Conservation (phyloP, 202 grass and related monocot species). For the Setaria viridis region DNA sequence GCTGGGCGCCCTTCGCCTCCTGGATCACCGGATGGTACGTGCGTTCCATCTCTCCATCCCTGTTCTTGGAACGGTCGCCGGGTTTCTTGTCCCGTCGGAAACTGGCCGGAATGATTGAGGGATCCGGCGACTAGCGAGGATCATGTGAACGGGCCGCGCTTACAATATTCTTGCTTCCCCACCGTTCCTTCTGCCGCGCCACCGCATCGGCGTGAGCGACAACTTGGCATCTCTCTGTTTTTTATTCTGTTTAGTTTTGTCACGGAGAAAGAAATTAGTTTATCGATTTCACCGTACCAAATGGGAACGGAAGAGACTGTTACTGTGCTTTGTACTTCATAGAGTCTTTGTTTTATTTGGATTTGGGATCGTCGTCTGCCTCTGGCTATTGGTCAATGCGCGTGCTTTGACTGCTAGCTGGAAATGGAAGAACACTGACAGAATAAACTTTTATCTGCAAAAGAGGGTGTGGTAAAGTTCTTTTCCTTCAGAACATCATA, state of each 20-base stretch:
- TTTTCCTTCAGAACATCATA: background rate
- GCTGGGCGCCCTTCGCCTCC: conserved; percentile 83
- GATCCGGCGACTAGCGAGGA: background rate
- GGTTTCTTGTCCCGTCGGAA: background rate
- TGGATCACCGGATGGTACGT: conserved; percentile 94
- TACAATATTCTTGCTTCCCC: background rate
- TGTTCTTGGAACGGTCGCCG: background rate
- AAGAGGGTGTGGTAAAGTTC: background rate
- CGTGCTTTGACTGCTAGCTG: conserved; percentile 12
- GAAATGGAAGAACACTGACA: background rate
- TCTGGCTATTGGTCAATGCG: conserved; percentile 19
- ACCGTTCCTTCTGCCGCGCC: background rate
- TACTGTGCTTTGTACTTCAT: background rate
- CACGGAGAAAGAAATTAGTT: background rate
- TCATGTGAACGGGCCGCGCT: background rate
- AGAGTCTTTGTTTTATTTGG: background rate
- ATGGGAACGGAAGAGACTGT: background rate
- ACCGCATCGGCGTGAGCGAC: conserved; percentile 21
- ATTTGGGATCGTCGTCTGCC: background rate
- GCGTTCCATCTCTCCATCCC: background rate
- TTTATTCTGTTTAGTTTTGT: background rate
- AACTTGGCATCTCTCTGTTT: background rate
- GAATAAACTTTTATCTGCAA: background rate
- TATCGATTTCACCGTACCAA: background rate
- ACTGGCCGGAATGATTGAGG: background rate